Base-by-base conservation (phyloP, 495 filamentous ascomycete genomes). In the Penicillium roqueforti region DNA sequence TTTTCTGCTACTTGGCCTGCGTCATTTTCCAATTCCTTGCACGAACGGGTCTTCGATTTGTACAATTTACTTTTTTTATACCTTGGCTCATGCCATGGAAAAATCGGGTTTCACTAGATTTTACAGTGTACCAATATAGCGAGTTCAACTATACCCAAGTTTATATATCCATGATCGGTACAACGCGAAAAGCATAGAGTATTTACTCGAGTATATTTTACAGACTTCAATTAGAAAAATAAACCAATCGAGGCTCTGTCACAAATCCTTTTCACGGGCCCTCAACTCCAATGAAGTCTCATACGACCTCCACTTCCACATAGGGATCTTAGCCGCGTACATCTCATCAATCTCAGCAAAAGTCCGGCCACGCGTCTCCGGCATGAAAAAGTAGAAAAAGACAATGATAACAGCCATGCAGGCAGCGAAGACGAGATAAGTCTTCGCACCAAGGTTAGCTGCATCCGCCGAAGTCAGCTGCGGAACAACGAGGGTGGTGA, bases 281-380 rank as follows among this genome's bases (percentile, higher is more conserved):
- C 54, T 66, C 40, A 57, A 53, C 18, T 63, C 52, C 16, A 40
- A 28, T 7, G 63, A 60, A 26, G 65, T 66, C 36, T 54, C 40
- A 55, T 70, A 72, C 19, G 56, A 59, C 18, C 69, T 59, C 71
- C 71, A 74, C 46, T 67, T 71, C 66, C 68, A 64, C 49, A 66
- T 65, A 1, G 79, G 76, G 19, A 81, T 58, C 31, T 67, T 69
- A 4, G 71, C 71, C 58, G 74, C 75, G 49, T 80, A 81, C 70
- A 80, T 80, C 67, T 80, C 77, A 58, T 80, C 69, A 5, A 81
- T 75, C 57, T 81, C 77, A 10, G 74, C 76, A 29, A 80, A 69
- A 1, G 76, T 80, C 31, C 80, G 65, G 47, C 77, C 74, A 6
- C 68, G 63, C 0, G 80, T 83, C 61, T 83, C 80, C 0, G 79